phyloP scores from a whole-genome alignment of 768 basidiomycete genomes.

The Lenzites betulinus region DNA sequence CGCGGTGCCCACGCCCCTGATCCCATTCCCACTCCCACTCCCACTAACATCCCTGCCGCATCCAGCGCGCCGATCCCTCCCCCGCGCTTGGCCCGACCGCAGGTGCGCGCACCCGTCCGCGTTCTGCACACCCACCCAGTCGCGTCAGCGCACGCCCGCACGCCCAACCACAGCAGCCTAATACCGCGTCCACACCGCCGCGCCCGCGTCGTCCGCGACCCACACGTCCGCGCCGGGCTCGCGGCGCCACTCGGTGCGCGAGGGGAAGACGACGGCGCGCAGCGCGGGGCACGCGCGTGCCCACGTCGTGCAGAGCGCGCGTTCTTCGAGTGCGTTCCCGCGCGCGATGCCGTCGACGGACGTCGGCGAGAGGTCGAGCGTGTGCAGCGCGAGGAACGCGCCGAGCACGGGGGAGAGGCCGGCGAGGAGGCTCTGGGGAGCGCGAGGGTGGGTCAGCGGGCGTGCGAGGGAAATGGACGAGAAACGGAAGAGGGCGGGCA shows the following conservation, averaged over 20 bases:
- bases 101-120: too few species aligned
- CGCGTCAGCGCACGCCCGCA: too few species aligned
- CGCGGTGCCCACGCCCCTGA: too few species aligned
- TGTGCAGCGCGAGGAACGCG: conserved; percentile 49
- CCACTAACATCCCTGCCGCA: too few species aligned
- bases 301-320: conserved; percentile 56
- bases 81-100: too few species aligned
- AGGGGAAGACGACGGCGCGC: conserved; percentile 56
- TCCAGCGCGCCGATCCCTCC: too few species aligned
- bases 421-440: conserved; percentile 60
- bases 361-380: conserved; percentile 65
- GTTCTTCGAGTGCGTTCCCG: conserved; percentile 47
- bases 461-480: background rate
- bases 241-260: conserved; percentile 51
- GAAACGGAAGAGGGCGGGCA: background rate
- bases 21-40: too few species aligned
- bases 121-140: too few species aligned
- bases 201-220: conserved; percentile 27
- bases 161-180: background rate
- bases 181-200: conserved; percentile 18
- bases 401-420: conserved; percentile 60
- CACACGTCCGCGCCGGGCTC: conserved; percentile 36
- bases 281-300: conserved; percentile 54
- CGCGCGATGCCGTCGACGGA: conserved; percentile 48
- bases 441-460: conserved; percentile 11